These are phyloP conservation scores for Persicaria maculosa DNA, from an alignment of 148 eudicot species.

Conservation along the genomic window DNA sequence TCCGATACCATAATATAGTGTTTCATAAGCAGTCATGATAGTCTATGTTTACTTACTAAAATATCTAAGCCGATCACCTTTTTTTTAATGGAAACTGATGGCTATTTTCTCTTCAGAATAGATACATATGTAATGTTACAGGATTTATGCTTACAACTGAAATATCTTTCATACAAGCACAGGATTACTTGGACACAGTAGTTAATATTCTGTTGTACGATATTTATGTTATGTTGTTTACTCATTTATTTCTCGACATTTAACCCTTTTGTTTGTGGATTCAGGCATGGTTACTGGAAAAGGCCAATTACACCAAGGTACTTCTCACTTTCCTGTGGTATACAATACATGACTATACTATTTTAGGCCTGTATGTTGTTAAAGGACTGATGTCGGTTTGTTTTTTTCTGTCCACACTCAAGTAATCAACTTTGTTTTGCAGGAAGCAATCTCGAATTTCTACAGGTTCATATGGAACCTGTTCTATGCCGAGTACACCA, in stretches of 20 bases:
- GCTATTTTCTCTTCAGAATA: too few relatives aligned
- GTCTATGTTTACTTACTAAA: background rate
- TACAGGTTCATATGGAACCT: constrained; percentile 94
- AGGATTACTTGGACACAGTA: background rate
- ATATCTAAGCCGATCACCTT: background rate
- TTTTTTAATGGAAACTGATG: background rate
- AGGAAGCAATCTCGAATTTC: constrained; percentile 85
- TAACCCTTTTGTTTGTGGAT: constrained; percentile 16
- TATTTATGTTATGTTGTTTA: background rate
- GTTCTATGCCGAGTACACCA: constrained; percentile 76
- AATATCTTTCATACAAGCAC: background rate
- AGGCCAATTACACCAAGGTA: constrained; percentile 87
- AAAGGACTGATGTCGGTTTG: background rate
- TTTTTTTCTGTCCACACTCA: background rate
- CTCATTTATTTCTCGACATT: background rate
- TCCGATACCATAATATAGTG: background rate
- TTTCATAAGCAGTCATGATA: background rate
- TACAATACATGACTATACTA: background rate
- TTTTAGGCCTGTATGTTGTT: background rate
- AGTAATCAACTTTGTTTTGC: constrained; percentile 25
- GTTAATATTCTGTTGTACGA: background rate
- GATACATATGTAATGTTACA: background rate
- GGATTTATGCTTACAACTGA: background rate
- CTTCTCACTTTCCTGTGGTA: background rate
- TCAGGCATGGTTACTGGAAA: constrained; percentile 83